Evolutionary conservation across 192 early-diverging fungal genomes (phyloP), one percentile per base, ranked within the genome.

Genomic region (Coemansia sp.): DNA sequence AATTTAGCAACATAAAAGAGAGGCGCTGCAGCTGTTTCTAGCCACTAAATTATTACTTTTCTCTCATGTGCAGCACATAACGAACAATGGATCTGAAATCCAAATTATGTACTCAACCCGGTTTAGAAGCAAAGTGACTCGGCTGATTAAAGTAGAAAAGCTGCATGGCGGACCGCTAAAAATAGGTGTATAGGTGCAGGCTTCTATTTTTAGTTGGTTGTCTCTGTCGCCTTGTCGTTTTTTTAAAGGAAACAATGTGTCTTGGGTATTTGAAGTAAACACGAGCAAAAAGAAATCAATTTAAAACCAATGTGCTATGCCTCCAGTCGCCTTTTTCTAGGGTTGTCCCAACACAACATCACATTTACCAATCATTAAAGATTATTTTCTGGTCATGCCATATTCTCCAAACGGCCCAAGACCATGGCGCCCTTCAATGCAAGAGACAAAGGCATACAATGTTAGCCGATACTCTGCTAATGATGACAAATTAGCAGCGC

Each of bases 341-440:
- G 40, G 46, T 49, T 49, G 46, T n/a, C 6, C 18, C n/a, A 20
- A n/a, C 46, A 18, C 5, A 2, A 27, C 27, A 27, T 27, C 27
- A 27, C 46, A 49, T 49, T n/a, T 18, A 20, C 46, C 46, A 49
- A n/a, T 49, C 18, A 15, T 49, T n/a, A n/a, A 27, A 27, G 3
- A 3, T 9, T 54, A 54, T 24, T 22, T 12, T 12, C 9, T 54
- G 7, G 9, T 24, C 11, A 54, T 54, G 52, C 52, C 52, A 24
- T 11, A 11, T 54, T 29, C 52, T 29, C 52, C 52, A 2, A 54
- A 29, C 52, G 24, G 24, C 15, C 52, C 52, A 27, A 54, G 72
- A n/a, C 77, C 77, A 9, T 79, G 77, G 77, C 61, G 77, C 27
- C 77, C 77, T 8, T 55, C 77, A 16, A 61, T 74, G 27, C 68